phyloP scores from a whole-genome alignment of 495 filamentous ascomycete species.

The Podospora appendiculata region DNA sequence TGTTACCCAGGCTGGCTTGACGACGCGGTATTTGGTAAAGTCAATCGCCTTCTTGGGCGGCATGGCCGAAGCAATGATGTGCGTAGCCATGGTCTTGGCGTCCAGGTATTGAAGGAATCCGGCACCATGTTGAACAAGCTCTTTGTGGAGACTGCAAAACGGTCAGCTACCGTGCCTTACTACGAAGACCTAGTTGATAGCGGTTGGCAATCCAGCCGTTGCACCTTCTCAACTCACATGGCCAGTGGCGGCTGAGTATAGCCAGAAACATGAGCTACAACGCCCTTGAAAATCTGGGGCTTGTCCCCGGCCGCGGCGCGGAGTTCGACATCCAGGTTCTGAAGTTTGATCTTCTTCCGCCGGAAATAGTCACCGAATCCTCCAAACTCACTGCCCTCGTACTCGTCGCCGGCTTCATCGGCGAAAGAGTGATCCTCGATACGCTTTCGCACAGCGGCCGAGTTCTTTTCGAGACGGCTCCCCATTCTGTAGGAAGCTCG shows the following conservation, averaged over 20 bases:
- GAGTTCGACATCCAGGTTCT: conserved; percentile 81
- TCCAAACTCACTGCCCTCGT: conserved; percentile 77
- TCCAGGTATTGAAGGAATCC: conserved; percentile 93
- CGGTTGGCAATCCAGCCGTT: too few species aligned
- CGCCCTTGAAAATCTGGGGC: conserved; percentile 77
- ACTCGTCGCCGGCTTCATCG: conserved; percentile 81
- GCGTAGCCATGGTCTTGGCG: conserved; percentile 85
- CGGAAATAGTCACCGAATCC: conserved; percentile 87
- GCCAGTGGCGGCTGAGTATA: conserved; percentile 89
- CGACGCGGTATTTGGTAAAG: conserved; percentile 77
- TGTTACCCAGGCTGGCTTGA: conserved; percentile 93
- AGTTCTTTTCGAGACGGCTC: conserved; percentile 68
- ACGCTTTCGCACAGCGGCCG: conserved; percentile 69
- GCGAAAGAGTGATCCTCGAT: conserved; percentile 61
- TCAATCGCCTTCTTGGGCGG: conserved; percentile 89
- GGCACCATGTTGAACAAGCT: conserved; percentile 86
- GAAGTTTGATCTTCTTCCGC: conserved; percentile 90
- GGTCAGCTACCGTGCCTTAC: not conserved
- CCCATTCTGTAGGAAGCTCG: conserved; percentile 52
- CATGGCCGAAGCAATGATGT: conserved; percentile 85
- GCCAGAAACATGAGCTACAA: conserved; percentile 85
- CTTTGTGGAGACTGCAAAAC: conserved; percentile 50
- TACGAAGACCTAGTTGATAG: too few species aligned
- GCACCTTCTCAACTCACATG: conserved; percentile 33
- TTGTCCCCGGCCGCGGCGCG: conserved; percentile 57